Base-by-base conservation (phyloP, 768 basidiomycete species). In the Pleurotus tuoliensis region DNA sequence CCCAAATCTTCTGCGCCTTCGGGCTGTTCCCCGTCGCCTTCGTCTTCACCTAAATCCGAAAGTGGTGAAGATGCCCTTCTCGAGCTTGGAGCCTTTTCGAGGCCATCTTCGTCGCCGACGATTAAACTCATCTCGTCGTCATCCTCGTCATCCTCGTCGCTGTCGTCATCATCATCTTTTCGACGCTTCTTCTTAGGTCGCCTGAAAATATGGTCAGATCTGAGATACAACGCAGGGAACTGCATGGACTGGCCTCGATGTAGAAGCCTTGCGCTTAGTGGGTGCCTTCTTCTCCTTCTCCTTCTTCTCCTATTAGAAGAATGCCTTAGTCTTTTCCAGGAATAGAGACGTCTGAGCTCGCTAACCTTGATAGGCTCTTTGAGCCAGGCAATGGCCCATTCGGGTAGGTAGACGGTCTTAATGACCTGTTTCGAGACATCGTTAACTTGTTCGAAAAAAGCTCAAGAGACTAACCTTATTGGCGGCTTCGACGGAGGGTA, bases 341-440 rank as follows among this genome's bases (percentile, higher is more conserved):
- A 16, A 47, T 63, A 24, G 15, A 47, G 7, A 13, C 15, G n/a
- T 34, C 37, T 52, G 8, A 41, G 55, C n/a, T 22, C 9, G 13
- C 45, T 69, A 43, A 70, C 67, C 54, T 73, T 74, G 25, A 72
- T 71, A 56, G 75, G 67, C 50, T 84, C 83, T 38, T 70, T 73
- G 5, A 93, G 66, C 85, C 87, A 87, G 15, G 69, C 59, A 16
- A 79, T 58, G 11, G 82, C 80, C 47, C 83, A 78, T 44, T 82
- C 81, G 15, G 88, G 80, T 27, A 94, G 71, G 65, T 88, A 94
- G 3, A 80, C 72, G 0, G 81, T 87, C 64, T 84, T 84, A 51
- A 83, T 50, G 54, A 89, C 84, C 91, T 92, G 56, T 5, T n/a
- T 27, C 47, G 15, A 25, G 16, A 44, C 18, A 11, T 44, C 24